Evolutionary conservation across 345 rosid species (phyloP).

Genomic region (Cardamine occulta): DNA sequence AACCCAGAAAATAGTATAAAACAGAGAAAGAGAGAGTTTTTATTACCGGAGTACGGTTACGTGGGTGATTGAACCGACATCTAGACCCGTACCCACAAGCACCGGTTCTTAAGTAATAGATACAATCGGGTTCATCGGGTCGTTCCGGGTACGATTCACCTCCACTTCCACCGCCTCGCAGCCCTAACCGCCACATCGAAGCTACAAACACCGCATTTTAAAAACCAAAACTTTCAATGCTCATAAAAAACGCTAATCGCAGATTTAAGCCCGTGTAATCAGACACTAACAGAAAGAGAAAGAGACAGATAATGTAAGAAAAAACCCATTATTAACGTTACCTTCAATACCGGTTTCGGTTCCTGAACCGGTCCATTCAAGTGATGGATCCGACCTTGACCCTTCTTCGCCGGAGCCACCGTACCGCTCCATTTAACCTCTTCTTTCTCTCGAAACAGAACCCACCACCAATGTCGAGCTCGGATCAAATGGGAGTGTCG

Average conservation of each 20-base stretch:
- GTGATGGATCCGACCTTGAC: conserved; percentile 68
- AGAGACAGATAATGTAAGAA: conserved; percentile 38
- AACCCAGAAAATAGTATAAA: conserved; percentile 5
- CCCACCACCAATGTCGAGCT: conserved; percentile 44
- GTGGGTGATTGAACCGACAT: conserved; percentile 98
- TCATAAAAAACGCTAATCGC: conserved; percentile 32
- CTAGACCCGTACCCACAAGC: conserved; percentile 76
- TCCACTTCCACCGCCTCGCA: conserved; percentile 46
- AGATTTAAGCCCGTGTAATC: conserved; percentile 14
- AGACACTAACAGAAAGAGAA: conserved; percentile 6
- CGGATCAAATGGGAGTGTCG: conserved; percentile 58
- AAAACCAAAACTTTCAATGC: conserved; percentile 26
- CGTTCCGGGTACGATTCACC: conserved; percentile 70
- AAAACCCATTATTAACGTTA: conserved; percentile 21
- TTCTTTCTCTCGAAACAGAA: conserved; percentile 18
- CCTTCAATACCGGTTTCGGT: conserved; percentile 75
- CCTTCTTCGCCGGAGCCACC: conserved; percentile 61
- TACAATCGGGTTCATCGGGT: conserved; percentile 78
- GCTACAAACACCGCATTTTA: conserved; percentile 57
- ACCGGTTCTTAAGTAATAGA: conserved; percentile 79
- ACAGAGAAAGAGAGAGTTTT: conserved; percentile 26
- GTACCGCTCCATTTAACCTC: conserved; percentile 66
- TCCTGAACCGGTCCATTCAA: conserved; percentile 66
- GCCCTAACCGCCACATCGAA: conserved; percentile 68
- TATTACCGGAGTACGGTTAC: conserved; percentile 70